Conservation (phyloP, 2,329 filamentous ascomycete genomes). For the Trichoderma sp. region DNA sequence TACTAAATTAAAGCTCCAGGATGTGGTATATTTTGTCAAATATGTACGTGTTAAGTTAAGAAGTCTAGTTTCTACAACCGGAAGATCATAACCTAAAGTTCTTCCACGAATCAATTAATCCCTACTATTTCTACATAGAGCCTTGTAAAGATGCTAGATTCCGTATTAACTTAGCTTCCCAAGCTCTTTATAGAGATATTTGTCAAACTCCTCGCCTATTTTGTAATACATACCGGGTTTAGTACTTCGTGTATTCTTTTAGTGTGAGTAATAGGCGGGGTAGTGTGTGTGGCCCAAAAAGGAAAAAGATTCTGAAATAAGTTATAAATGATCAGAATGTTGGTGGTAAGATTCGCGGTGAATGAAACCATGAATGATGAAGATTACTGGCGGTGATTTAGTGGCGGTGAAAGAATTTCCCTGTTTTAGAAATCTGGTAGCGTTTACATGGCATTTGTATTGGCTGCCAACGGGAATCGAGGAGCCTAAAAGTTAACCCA, state of each 20-base stretch:
- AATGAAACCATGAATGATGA: not conserved
- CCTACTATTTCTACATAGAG: not conserved
- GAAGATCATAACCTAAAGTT: not conserved
- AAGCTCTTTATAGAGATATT: not conserved
- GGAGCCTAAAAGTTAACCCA: rapidly evolving
- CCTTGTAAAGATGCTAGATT: not conserved
- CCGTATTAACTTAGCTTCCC: not conserved
- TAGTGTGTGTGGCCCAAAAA: not conserved
- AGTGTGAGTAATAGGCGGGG: not conserved
- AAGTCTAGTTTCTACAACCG: not conserved
- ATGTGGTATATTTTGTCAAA: not conserved
- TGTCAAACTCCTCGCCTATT: not conserved
- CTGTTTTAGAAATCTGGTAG: not conserved
- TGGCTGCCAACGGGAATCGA: too few relatives aligned
- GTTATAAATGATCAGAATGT: not conserved
- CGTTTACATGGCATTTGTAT: too few relatives aligned
- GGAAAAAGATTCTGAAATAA: not conserved
- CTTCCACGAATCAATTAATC: not conserved
- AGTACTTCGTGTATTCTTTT: not conserved
- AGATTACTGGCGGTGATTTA: not conserved
- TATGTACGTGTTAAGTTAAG: not conserved
- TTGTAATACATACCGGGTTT: not conserved
- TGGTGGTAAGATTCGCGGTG: not conserved
- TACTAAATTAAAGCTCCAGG: not conserved
- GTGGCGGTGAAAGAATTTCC: not conserved